Evolutionary conservation across 305 asterid species (phyloP).

Genomic region (Fraxinus baroniana): DNA sequence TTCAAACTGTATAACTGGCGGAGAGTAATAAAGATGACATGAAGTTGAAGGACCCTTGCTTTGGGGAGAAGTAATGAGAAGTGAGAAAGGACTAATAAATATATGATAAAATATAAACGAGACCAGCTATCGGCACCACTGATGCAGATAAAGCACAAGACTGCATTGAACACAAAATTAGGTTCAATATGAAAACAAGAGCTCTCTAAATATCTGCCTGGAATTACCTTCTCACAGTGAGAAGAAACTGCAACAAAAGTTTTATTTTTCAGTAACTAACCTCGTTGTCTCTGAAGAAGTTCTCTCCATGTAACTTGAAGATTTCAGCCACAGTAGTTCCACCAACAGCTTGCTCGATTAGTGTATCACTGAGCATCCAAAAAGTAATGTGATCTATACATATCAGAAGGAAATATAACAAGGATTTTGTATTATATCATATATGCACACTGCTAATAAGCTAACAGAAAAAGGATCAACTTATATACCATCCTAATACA

Average conservation of each 20-base stretch:
- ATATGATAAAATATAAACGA: neutral
- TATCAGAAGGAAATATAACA: conserved; percentile 10
- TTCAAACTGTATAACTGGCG: neutral
- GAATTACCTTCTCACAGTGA: conserved; percentile 9
- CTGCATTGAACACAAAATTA: neutral
- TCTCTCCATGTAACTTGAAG: conserved; percentile 70
- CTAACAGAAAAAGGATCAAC: conserved; percentile 17
- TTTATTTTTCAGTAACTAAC: conserved; percentile 36
- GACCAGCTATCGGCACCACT: neutral
- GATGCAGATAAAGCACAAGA: neutral
- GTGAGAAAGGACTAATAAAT: neutral
- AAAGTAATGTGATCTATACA: conserved; percentile 15
- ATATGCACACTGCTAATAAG: neutral
- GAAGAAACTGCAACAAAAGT: conserved; percentile 5
- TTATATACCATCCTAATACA: neutral
- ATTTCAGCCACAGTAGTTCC: conserved; percentile 75
- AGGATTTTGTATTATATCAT: neutral
- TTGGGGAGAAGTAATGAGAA: neutral
- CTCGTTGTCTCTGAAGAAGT: conserved; percentile 83
- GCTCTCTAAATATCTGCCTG: neutral
- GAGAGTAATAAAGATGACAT: neutral
- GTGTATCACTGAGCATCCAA: conserved; percentile 56
- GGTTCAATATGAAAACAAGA: neutral
- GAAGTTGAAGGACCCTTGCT: neutral
- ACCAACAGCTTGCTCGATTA: conserved; percentile 78